Base-by-base conservation (phyloP, 352 stramenopile species). In the Phytophthora vignae region DNA sequence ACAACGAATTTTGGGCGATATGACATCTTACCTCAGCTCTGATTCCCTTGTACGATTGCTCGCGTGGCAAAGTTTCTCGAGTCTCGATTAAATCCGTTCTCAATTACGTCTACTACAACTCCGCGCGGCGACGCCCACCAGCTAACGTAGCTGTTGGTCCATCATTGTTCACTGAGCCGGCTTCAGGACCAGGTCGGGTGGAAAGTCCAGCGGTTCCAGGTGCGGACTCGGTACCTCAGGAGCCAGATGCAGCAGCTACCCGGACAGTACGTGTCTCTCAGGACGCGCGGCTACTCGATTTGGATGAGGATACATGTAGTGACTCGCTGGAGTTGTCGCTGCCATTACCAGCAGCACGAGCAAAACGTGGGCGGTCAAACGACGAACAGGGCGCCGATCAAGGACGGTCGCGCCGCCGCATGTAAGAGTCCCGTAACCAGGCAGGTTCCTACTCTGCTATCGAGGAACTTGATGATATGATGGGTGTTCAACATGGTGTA, bases 81-180 rank as follows among this genome's bases (percentile, higher is more conserved):
- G 38, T 46, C 38, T 46, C 38, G 1, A 46, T 46, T 46, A 15
- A 46, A 11, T 46, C 38, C 38, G 10, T 46, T 46, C 38, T 46
- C 38, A 46, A 46, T n/a, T 46, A 46, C 38, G 38, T 46, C 38
- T 46, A 46, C 38, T 46, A 46, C 38, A 46, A 46, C 38, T 46
- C 38, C 1, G 38, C 8, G 38, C 38, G 38, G 38, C 38, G 38
- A 15, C 38, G 38, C n/a, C 38, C 38, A 46, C 38, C 38, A 46
- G 38, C 38, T 46, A 46, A 46, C 38, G 10, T 46, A 2, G 38
- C 4, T 15, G 38, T 46, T 1, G 38, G 38, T 46, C 8, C 38
- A n/a, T n/a, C 38, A 6, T 46, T 46, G 38, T 46, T 46, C 38
- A 46, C n/a, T n/a, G n/a, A n/a, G n/a, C 38, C 38, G 10, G 38